These are phyloP conservation scores for Tephrocybe rancida DNA, from an alignment of 768 basidiomycete genomes.

Conservation along the genomic window DNA sequence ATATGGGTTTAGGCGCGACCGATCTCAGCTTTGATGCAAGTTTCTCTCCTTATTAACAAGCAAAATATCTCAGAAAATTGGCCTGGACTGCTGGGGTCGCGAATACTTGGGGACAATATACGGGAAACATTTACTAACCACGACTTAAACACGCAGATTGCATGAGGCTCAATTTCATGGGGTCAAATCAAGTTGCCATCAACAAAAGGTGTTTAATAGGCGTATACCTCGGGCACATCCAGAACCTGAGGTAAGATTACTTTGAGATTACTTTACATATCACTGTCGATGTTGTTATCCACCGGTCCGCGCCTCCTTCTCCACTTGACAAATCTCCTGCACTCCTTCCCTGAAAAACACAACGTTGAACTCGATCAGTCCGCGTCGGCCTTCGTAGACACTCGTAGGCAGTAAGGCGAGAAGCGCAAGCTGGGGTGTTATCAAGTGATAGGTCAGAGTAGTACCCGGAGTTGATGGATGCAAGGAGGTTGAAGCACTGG, in stretches of 20 bases:
- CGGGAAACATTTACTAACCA: not conserved
- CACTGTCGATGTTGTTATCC: constrained; percentile 19
- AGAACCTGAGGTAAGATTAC: not conserved
- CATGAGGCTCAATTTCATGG: constrained; percentile 6
- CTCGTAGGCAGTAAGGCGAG: constrained; percentile 74
- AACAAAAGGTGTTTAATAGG: not conserved
- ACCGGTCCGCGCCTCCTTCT: constrained; percentile 55
- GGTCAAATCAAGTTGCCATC: constrained; percentile 8
- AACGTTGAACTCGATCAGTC: constrained; percentile 85
- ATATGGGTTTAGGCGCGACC: not conserved
- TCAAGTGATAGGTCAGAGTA: constrained; percentile 83
- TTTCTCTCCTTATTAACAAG: too few species aligned
- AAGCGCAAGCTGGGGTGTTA: constrained; percentile 72
- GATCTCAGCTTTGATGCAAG: not conserved
- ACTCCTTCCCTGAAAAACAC: constrained; percentile 84
- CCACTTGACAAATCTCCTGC: constrained; percentile 79
- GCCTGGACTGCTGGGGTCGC: not conserved
- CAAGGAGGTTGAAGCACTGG: constrained; percentile 65
- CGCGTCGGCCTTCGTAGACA: constrained; percentile 72
- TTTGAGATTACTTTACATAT: constrained; percentile 2
- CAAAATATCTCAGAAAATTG: too few species aligned
- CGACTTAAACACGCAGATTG: not conserved
- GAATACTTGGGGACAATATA: not conserved
- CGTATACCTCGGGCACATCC: constrained; percentile 7
- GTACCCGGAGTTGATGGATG: constrained; percentile 63